Conservation (phyloP, 108 stramenopile species). For the Pelagomonas calceolata region DNA sequence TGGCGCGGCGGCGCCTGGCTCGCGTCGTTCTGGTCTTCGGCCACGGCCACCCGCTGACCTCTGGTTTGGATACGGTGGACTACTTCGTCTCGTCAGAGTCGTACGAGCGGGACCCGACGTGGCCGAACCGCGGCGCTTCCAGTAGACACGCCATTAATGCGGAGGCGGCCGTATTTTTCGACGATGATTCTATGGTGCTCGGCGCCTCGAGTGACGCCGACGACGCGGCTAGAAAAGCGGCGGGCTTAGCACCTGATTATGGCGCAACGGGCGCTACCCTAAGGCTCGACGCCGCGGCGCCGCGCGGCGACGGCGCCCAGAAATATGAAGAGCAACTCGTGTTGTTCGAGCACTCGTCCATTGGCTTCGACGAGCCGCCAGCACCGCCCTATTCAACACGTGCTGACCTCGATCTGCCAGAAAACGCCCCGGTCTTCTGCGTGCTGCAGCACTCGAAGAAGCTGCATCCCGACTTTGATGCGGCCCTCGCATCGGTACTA, state of each 20-base stretch:
- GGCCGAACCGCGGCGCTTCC: no score
- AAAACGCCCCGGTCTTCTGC: no score
- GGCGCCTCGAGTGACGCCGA: no score
- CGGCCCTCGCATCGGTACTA: conserved; percentile 14
- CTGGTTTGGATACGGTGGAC: conserved; percentile 10
- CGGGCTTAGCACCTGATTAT: conserved; percentile 1
- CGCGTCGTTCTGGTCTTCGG: conserved; percentile 1
- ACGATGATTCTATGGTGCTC: no score
- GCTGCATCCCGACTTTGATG: conserved; percentile 28
- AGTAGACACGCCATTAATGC: no score
- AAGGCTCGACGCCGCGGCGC: no score
- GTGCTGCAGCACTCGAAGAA: conserved; percentile 28
- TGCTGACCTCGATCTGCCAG: no score
- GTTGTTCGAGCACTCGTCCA: not conserved
- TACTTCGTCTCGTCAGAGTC: conserved; percentile 6
- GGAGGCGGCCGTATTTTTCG: no score
- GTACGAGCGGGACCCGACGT: not conserved
- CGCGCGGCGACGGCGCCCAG: not conserved
- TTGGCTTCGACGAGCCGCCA: not conserved
- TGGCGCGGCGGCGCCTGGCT: not conserved
- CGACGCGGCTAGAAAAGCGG: no score
- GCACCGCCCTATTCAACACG: not conserved
- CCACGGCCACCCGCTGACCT: conserved; percentile 8
- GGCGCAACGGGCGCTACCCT: not conserved
- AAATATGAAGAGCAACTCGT: conserved; percentile 4